Evolutionary conservation across 1,284 basidiomycete species (phyloP).

Genomic region (Fistulina hepatica): DNA sequence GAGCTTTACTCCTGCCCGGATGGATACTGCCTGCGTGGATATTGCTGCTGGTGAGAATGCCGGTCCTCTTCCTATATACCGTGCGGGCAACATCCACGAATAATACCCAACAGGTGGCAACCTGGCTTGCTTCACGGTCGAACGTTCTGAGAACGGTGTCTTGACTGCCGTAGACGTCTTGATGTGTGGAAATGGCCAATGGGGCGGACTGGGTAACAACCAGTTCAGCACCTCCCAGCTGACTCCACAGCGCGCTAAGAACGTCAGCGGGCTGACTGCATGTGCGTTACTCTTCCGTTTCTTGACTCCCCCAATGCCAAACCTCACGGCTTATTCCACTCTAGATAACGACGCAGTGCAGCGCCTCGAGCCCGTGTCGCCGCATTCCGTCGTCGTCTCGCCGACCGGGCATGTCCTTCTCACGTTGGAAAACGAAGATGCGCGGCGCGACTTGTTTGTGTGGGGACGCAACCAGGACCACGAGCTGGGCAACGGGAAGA

Average conservation of each 20-base stretch:
- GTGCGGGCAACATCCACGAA: too few relatives aligned
- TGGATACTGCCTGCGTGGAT: slow-evolving; percentile 50
- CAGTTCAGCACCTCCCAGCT: slow-evolving; percentile 67
- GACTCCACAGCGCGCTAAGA: slow-evolving; percentile 66
- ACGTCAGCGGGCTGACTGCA: slow-evolving; percentile 75
- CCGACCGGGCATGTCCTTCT: slow-evolving; percentile 73
- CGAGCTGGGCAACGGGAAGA: slow-evolving; percentile 81
- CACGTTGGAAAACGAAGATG: slow-evolving; percentile 57
- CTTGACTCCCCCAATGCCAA: slow-evolving; percentile 7
- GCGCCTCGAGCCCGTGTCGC: slow-evolving; percentile 56
- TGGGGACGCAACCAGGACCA: slow-evolving; percentile 68
- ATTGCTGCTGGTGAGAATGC: slow-evolving; percentile 51
- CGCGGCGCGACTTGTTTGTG: slow-evolving; percentile 50
- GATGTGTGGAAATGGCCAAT: slow-evolving; percentile 77
- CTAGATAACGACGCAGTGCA: slow-evolving; percentile 59
- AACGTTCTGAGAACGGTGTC: slow-evolving; percentile 36
- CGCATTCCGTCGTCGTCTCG: slow-evolving; percentile 62
- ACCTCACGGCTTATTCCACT: slow-evolving; percentile 3
- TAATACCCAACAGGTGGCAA: slow-evolving; percentile 76
- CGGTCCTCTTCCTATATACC: too few relatives aligned
- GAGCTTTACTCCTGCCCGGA: slow-evolving; percentile 42
- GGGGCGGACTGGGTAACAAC: slow-evolving; percentile 79
- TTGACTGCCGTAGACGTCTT: slow-evolving; percentile 56
- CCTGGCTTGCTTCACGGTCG: slow-evolving; percentile 69
- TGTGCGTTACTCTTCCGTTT: slow-evolving; percentile 39